A percentile compares a stretch with the other conserved stretches of the same genome.
phyloP scores from a whole-genome alignment of 306 rosid species.

The Malus sylvestris region DNA sequence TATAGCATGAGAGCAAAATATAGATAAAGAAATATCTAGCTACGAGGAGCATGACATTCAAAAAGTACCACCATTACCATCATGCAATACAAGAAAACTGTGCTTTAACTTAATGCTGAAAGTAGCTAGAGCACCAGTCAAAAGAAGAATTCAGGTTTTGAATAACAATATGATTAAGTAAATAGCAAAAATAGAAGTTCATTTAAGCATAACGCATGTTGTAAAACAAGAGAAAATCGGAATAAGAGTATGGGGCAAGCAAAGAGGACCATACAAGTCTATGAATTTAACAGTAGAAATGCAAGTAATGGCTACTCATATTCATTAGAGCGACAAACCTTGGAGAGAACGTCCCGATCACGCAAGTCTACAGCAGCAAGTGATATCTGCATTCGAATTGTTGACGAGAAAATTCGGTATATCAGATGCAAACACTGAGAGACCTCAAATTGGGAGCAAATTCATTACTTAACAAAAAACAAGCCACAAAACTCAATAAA shows the following conservation, averaged over 20 bases:
- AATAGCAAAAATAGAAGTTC: not conserved
- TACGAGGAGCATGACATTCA: not conserved
- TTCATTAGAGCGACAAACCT: slow-evolving; percentile 54
- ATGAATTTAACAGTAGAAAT: not conserved
- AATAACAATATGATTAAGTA: not conserved
- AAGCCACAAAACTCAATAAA: not conserved
- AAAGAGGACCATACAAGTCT: not conserved
- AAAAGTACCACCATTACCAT: not conserved
- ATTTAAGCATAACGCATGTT: not conserved
- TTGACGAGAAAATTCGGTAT: slow-evolving; percentile 1
- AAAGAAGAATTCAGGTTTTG: not conserved
- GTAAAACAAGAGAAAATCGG: not conserved
- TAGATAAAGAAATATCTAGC: not conserved
- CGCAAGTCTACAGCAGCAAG: slow-evolving; percentile 70
- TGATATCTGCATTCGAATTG: slow-evolving; percentile 52
- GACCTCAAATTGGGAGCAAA: not conserved
- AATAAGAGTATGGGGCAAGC: not conserved
- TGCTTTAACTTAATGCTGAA: not conserved
- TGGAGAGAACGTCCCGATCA: slow-evolving; percentile 80
- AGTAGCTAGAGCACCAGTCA: not conserved
- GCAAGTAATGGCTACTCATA: not conserved
- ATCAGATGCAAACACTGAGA: not conserved
- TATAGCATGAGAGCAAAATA: not conserved
- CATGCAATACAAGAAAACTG: not conserved
- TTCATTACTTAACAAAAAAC: not conserved